A percentile compares a stretch with the other conserved stretches of the same genome.
Evolutionary conservation across 2,329 filamentous ascomycete genomes (phyloP).

Genomic region (Monosporascus sp.): DNA sequence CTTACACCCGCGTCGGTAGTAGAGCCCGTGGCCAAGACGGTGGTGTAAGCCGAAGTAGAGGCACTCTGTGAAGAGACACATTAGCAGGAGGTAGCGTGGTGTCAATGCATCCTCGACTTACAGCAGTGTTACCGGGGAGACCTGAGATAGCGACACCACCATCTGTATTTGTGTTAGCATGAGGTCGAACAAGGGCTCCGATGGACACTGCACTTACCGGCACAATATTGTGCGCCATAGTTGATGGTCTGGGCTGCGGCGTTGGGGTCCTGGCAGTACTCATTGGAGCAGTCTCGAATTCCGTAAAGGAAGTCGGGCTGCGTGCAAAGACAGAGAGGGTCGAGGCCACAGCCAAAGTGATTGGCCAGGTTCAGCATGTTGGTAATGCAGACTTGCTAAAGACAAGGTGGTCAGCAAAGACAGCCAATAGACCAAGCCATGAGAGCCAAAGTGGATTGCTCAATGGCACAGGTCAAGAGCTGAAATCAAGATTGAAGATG

Average conservation of each 20-base stretch:
- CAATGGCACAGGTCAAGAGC: background rate
- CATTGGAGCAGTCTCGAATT: constrained; percentile 29
- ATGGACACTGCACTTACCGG: constrained; percentile 14
- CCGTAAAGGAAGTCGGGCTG: constrained; percentile 34
- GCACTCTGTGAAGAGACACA: constrained; percentile 5
- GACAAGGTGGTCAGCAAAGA: background rate
- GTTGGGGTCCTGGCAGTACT: constrained; percentile 13
- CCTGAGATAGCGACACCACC: constrained; percentile 12
- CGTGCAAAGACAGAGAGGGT: constrained; percentile 37
- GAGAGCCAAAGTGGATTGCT: background rate
- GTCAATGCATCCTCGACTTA: background rate
- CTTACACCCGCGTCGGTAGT: background rate
- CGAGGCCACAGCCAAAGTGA: constrained; percentile 39
- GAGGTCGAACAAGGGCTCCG: background rate
- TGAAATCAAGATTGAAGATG: background rate
- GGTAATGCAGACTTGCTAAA: constrained; percentile 41
- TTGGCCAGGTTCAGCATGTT: constrained; percentile 46
- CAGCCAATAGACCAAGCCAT: background rate
- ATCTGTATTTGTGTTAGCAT: constrained; percentile 10
- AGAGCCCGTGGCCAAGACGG: constrained; percentile 9
- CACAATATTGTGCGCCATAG: constrained; percentile 25
- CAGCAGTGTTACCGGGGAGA: constrained; percentile 1
- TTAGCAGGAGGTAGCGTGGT: constrained; percentile 1
- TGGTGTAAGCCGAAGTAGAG: constrained; percentile 6
- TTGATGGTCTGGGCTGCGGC: constrained; percentile 17